Conservation (phyloP, 108 stramenopile species). For the Epithemia pelagica region DNA sequence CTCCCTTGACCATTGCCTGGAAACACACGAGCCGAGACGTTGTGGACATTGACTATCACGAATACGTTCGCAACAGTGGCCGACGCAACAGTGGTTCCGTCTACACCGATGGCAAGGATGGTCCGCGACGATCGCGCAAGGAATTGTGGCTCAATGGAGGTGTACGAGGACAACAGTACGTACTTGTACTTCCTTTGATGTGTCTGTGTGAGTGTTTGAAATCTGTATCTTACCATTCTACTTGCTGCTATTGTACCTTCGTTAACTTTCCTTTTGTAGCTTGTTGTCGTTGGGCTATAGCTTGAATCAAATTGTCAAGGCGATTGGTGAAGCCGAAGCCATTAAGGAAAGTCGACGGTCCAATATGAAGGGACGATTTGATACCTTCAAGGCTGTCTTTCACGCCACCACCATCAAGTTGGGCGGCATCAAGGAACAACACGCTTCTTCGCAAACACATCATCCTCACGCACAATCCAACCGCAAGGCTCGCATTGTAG, state of each 20-base stretch:
- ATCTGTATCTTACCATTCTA: neutral
- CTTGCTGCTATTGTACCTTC: too few species aligned
- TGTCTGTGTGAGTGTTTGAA: neutral
- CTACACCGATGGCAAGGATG: too few species aligned
- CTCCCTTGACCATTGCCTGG: constrained; percentile 32
- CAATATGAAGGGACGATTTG: constrained; percentile 7
- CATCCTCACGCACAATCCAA: too few species aligned
- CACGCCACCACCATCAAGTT: too few species aligned
- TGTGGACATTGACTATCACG: constrained; percentile 11
- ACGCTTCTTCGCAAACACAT: too few species aligned
- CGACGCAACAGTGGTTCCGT: too few species aligned
- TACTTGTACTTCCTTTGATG: neutral
- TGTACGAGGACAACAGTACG: neutral
- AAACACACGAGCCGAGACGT: neutral
- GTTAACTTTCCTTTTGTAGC: neutral
- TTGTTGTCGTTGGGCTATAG: neutral
- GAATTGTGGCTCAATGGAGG: neutral
- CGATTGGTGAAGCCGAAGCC: neutral
- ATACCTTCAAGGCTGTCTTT: constrained; percentile 3
- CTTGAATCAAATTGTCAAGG: constrained; percentile 3
- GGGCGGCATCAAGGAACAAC: too few species aligned
- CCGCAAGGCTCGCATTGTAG: too few species aligned
- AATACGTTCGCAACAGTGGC: too few species aligned
- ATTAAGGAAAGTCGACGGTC: constrained; percentile 4
- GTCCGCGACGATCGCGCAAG: neutral